Evolutionary conservation across 129 eudicot genomes (phyloP), one percentile per base, ranked within the genome.

Genomic region (Rutidosis leptorrhynchoides): DNA sequence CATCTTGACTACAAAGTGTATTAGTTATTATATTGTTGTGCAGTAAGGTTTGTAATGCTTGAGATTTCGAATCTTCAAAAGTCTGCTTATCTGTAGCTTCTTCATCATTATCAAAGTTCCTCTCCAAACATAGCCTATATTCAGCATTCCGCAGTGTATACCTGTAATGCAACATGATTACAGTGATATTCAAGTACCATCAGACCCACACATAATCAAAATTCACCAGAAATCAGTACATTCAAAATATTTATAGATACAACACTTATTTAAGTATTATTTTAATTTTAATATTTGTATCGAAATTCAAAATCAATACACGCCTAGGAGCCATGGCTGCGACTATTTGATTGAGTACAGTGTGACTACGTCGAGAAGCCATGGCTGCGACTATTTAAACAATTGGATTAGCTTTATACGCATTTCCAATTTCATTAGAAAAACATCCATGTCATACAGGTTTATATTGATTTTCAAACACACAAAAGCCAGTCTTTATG

Each of bases 111-210:
- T 86, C 98, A 80, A 93, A 89, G 88, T 83, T 93, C 72, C 80
- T 93, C 74, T 93, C 96, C 69, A 93, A 83, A 73, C 95, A 83
- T 64, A 93, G 95, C 74, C 98, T 93, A 68, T 83, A 88, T 82
- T 93, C 98, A 45, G 98, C 98, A 82, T 93, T 93, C 58, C 95
- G 69, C 53, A 93, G 75, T 11, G 98, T 88, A 83, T 93, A 88
- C 81, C 98, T 93, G 86, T 73, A 82, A 58, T 20, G 56, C 15
- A 65, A 46, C 14, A 65, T 30, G 67, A 74, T 58, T 53, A 26
- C 19, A 28, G 21, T n/a, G n/a, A 40, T 11, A 12, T 40, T 11
- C n/a, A 3, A 40, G 2, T 11, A 40, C 11, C n/a, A 40, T 40
- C 16, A 3, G 16, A 11, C 16, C n/a, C n/a, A 12, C 3, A 40